Percentiles rank a stretch among this genome's conserved stretches.
These are phyloP conservation scores for Paramecium pentaurelia DNA, from an alignment of 73 alveolate species.

Conservation along the genomic window DNA sequence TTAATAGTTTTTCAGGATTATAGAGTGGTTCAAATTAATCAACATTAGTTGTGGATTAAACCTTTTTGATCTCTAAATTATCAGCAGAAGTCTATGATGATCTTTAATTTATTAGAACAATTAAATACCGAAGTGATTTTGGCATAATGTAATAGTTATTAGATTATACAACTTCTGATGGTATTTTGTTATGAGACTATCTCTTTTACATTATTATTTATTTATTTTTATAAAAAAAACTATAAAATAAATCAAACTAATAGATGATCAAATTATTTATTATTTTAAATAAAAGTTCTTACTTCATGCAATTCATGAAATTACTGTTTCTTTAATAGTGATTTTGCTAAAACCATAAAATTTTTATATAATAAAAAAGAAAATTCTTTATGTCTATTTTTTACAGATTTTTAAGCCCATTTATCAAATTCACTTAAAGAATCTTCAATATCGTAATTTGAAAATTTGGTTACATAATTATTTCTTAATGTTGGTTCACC, in stretches of 20 bases:
- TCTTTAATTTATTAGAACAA: background rate
- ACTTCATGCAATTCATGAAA: background rate
- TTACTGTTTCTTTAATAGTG: background rate
- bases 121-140: background rate
- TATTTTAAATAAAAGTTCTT: background rate
- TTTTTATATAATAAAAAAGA: background rate
- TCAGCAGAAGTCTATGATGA: background rate
- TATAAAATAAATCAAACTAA: background rate
- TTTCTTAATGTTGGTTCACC: background rate
- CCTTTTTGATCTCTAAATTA: background rate
- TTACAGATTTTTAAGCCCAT: background rate
- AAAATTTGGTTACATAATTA: background rate
- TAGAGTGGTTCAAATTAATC: background rate
- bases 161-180: background rate
- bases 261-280: background rate
- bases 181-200: background rate
- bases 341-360: background rate
- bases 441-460: background rate
- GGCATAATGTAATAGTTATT: background rate
- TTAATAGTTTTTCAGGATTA: background rate
- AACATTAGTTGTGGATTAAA: background rate
- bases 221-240: background rate
- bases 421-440: background rate
- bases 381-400: background rate
- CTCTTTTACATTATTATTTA: background rate